Evolutionary conservation across 306 rosid genomes (phyloP).

Genomic region (Sophora flavescens): DNA sequence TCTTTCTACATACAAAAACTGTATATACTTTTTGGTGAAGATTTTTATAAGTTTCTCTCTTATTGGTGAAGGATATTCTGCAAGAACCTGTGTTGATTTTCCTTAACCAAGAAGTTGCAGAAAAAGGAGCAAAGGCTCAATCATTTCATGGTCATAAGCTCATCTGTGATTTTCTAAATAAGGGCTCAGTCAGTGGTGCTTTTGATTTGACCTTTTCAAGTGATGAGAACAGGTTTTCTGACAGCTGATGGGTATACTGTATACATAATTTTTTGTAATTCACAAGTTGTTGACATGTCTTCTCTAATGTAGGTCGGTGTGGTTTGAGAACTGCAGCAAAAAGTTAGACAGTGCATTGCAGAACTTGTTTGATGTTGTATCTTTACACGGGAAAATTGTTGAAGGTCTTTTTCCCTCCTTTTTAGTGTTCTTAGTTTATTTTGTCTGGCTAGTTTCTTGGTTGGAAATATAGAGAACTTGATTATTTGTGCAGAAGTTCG

Average conservation of each 20-base stretch:
- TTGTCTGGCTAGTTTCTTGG: slow-evolving; percentile 13
- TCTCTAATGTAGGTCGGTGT: slow-evolving; percentile 62
- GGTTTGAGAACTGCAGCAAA: slow-evolving; percentile 65
- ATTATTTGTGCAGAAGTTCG: slow-evolving; percentile 49
- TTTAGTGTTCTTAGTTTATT: background rate
- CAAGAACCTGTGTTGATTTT: slow-evolving; percentile 74
- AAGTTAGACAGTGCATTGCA: slow-evolving; percentile 54
- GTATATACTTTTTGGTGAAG: slow-evolving; percentile 11
- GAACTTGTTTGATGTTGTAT: slow-evolving; percentile 45
- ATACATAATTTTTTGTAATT: slow-evolving; percentile 11
- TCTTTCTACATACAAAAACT: background rate
- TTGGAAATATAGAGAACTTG: background rate
- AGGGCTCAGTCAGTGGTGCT: slow-evolving; percentile 40
- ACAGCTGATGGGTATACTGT: background rate
- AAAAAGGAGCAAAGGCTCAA: slow-evolving; percentile 47
- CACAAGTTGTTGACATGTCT: slow-evolving; percentile 33
- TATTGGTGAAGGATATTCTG: slow-evolving; percentile 70
- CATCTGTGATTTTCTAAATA: slow-evolving; percentile 43
- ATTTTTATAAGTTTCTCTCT: slow-evolving; percentile 27
- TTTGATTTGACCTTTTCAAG: slow-evolving; percentile 51
- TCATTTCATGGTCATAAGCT: slow-evolving; percentile 56
- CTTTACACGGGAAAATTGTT: slow-evolving; percentile 43
- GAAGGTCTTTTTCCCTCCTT: slow-evolving; percentile 41
- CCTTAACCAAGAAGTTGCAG: slow-evolving; percentile 60
- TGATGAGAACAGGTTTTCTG: slow-evolving; percentile 68